phyloP scores from a whole-genome alignment of 2,329 filamentous ascomycete species.

The Exophiala sp. region DNA sequence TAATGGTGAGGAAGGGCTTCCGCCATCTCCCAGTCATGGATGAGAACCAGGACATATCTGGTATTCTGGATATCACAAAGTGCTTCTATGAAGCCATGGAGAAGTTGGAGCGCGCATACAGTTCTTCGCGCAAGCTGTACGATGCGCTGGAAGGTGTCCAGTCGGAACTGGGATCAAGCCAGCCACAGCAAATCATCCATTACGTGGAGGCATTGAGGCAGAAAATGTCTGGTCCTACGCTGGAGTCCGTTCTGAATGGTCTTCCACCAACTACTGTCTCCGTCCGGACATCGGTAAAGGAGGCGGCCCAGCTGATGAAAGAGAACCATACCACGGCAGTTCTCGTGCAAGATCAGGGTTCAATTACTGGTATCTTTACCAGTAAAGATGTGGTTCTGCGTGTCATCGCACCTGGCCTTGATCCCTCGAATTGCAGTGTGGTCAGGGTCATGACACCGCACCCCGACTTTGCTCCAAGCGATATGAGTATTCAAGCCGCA shows the following conservation, averaged over 20 bases:
- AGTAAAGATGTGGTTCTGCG: constrained; percentile 98
- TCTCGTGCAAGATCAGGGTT: constrained; percentile 90
- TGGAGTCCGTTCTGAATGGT: constrained; percentile 89
- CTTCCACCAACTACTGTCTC: constrained; percentile 90
- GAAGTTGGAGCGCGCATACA: constrained; percentile 95
- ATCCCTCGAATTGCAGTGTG: constrained; percentile 91
- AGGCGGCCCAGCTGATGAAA: constrained; percentile 93
- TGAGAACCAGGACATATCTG: constrained; percentile 98
- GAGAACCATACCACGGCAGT: constrained; percentile 97
- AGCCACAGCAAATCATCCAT: constrained; percentile 97
- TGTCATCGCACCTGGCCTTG: constrained; percentile 92
- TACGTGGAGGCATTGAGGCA: constrained; percentile 91
- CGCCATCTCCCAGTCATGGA: constrained; percentile 98
- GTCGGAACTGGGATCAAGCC: constrained; percentile 88
- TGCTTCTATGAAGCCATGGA: constrained; percentile 99
- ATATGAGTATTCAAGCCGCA: constrained; percentile 98
- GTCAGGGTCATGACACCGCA: constrained; percentile 99
- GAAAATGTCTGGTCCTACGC: constrained; percentile 96
- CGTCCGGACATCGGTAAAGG: constrained; percentile 91
- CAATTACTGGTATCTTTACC: constrained; percentile 98
- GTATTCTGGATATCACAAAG: constrained; percentile 97
- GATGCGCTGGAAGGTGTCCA: constrained; percentile 97
- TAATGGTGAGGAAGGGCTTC: constrained; percentile 98
- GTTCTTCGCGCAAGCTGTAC: constrained; percentile 95
- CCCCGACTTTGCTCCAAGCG: constrained; percentile 94